A percentile compares a stretch with the other conserved stretches of the same genome.
phyloP scores from a whole-genome alignment of 2,329 filamentous ascomycete genomes.

The Trichoderma brevicompactum region DNA sequence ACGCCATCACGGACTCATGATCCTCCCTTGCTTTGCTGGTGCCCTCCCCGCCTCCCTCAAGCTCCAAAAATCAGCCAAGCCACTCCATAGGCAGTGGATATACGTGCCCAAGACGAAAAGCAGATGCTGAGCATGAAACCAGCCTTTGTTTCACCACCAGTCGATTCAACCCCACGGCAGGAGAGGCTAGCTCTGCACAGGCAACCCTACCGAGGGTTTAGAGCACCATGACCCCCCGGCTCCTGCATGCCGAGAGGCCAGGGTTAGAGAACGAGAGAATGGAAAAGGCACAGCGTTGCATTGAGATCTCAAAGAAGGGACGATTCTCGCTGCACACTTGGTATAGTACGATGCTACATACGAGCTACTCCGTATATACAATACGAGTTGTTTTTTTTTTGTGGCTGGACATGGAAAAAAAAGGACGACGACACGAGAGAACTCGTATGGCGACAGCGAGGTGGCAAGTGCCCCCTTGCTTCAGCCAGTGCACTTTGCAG shows the following conservation, averaged over 20 bases:
- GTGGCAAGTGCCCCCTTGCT: constrained; percentile 14
- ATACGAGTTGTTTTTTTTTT: not conserved
- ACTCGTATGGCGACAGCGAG: not conserved
- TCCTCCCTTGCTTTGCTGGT: not conserved
- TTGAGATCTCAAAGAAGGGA: constrained; percentile 23
- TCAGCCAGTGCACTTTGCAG: not conserved
- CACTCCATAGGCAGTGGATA: not conserved
- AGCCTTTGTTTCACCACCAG: constrained; percentile 30
- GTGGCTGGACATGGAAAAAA: not conserved
- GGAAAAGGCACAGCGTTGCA: constrained; percentile 10
- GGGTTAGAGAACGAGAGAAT: not conserved
- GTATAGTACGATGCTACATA: not conserved
- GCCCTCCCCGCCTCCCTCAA: not conserved
- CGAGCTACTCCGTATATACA: not conserved
- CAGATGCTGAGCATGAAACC: constrained; percentile 29
- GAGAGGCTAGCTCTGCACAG: constrained; percentile 22
- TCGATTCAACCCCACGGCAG: constrained; percentile 23
- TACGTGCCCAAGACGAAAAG: constrained; percentile 8
- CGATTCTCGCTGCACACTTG: constrained; percentile 13
- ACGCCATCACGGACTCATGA: not conserved
- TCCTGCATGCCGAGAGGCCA: constrained; percentile 25
- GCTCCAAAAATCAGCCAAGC: not conserved
- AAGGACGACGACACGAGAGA: not conserved
- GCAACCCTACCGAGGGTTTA: constrained; percentile 18
- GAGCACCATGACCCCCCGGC: constrained; percentile 20